Percentiles rank a stretch among this genome's conserved stretches.
phyloP scores from a whole-genome alignment of 176 grass and related monocot genomes.

The Hyparrhenia diplandra region DNA sequence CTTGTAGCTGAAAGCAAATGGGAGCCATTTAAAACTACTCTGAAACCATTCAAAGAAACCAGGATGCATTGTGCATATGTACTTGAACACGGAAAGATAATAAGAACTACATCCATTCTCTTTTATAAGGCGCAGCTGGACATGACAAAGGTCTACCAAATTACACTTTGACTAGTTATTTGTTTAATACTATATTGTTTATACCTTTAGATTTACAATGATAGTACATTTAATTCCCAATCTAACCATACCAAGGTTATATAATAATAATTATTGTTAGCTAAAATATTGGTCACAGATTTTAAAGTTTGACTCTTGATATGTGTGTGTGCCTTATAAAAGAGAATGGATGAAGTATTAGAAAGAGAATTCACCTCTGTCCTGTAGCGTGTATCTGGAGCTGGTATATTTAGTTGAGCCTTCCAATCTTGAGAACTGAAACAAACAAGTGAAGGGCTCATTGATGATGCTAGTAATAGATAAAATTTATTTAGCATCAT shows the following conservation, averaged over 20 bases:
- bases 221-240: too few relatives aligned
- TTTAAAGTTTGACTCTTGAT: too few relatives aligned
- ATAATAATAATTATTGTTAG: too few relatives aligned
- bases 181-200: too few relatives aligned
- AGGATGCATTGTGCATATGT: neutral
- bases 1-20: neutral
- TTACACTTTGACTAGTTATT: too few relatives aligned
- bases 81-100: neutral
- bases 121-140: too few relatives aligned
- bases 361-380: conserved; percentile 47
- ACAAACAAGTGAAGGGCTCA: neutral
- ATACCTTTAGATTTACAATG: too few relatives aligned
- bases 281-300: too few relatives aligned
- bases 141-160: too few relatives aligned
- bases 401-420: conserved; percentile 60
- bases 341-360: too few relatives aligned
- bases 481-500: neutral
- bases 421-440: conserved; percentile 71
- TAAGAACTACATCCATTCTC: neutral
- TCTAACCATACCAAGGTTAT: too few relatives aligned
- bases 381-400: conserved; percentile 54
- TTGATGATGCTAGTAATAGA: neutral
- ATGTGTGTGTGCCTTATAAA: too few relatives aligned
- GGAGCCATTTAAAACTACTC: neutral
- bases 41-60: neutral